phyloP scores from a whole-genome alignment of 768 basidiomycete genomes.

The Mycena haematopus region DNA sequence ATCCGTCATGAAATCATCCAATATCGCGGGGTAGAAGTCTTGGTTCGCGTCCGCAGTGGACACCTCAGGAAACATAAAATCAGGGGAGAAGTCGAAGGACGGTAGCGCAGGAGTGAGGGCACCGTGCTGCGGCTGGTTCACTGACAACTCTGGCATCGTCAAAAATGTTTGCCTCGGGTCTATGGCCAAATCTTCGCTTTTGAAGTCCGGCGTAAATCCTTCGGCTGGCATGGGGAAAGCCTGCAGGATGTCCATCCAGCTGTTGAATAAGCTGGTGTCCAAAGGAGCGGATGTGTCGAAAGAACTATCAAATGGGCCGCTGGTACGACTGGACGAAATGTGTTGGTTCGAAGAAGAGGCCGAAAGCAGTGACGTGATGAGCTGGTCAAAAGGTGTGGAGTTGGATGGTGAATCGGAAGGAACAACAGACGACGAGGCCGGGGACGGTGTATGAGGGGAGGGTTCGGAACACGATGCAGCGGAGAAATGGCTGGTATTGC shows the following conservation, averaged over 20 bases:
- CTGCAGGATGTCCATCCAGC: conserved; percentile 59
- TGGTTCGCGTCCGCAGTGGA: background rate
- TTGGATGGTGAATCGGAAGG: conserved; percentile 7
- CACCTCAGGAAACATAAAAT: conserved; percentile 6
- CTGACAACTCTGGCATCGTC: conserved; percentile 7
- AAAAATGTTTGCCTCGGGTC: conserved; percentile 9
- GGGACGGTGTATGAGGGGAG: conserved; percentile 13
- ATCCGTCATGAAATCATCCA: conserved; percentile 38
- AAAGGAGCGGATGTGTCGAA: conserved; percentile 22
- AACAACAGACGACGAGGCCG: conserved; percentile 1
- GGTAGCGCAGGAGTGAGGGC: background rate
- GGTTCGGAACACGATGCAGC: conserved; percentile 8
- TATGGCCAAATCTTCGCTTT: conserved; percentile 17
- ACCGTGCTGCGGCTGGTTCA: background rate
- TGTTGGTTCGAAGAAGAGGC: conserved; percentile 34
- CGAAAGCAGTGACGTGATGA: conserved; percentile 48
- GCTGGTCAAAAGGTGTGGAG: conserved; percentile 45
- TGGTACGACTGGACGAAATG: background rate
- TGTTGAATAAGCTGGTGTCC: conserved; percentile 52
- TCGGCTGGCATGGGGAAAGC: conserved; percentile 46
- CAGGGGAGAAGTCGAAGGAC: conserved; percentile 18
- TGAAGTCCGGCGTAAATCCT: conserved; percentile 33
- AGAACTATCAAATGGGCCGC: conserved; percentile 3
- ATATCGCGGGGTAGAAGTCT: background rate
- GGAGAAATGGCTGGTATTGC: conserved; percentile 21